Evolutionary conservation across 352 stramenopile genomes (phyloP).

Genomic region (Nothophytophthora sp.): DNA sequence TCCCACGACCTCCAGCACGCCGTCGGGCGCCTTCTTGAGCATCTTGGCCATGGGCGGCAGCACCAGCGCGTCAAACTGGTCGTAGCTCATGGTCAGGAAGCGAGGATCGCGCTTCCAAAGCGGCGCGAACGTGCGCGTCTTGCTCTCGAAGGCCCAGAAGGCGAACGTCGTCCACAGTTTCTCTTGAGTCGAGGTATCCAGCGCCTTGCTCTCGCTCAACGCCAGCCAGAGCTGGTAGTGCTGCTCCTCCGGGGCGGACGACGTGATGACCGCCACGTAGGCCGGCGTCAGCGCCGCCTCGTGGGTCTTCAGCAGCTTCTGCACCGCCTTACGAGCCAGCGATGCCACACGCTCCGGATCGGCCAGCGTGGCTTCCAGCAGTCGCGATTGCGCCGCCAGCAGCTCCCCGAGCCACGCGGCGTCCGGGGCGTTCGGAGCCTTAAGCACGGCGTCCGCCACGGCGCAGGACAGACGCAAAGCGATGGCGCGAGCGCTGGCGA

Average conservation of each 20-base stretch:
- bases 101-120: conserved; percentile 43
- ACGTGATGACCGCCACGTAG: conserved; percentile 39
- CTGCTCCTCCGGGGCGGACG: conserved; percentile 37
- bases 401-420: conserved; percentile 51
- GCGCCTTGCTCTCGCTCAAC: conserved; percentile 31
- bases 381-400: conserved; percentile 38
- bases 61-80: conserved; percentile 68
- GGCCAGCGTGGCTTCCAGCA: conserved; percentile 60
- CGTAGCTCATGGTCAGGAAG: conserved; percentile 52
- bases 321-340: conserved; percentile 41
- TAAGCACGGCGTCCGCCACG: conserved; percentile 43
- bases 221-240: conserved; percentile 69
- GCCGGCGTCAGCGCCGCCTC: conserved; percentile 30
- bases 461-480: conserved; percentile 58
- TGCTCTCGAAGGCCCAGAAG: conserved; percentile 82
- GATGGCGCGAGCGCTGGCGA: conserved; percentile 53
- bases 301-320: conserved; percentile 50
- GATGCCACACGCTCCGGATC: conserved; percentile 49
- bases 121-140: conserved; percentile 43
- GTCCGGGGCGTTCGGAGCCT: conserved; percentile 2
- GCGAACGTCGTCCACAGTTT: conserved; percentile 57
- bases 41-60: conserved; percentile 69
- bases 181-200: conserved; percentile 37
- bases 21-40: conserved; percentile 85
- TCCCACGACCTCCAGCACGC: conserved; percentile 59